Base-by-base conservation (phyloP, 192 early-diverging fungal species). In the Umbelopsis isabellina region DNA sequence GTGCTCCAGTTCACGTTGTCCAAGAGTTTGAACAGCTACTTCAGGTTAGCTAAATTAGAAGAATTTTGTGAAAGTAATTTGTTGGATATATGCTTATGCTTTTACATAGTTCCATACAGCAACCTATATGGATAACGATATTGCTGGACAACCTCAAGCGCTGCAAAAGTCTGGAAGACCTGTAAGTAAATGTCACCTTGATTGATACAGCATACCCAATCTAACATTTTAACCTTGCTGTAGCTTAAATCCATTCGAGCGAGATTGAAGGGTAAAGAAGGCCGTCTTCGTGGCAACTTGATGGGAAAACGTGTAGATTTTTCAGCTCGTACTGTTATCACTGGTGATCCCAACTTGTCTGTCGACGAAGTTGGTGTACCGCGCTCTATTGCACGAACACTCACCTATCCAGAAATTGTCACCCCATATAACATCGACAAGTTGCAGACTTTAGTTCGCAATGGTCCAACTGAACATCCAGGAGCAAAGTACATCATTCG, bases 301-400 rank as follows among this genome's bases (percentile, higher is more conserved):
- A 99, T 99, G 98, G 98, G 98, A 65, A 99, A 99, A 80, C 94
- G 98, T 83, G 97, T 99, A 2, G 98, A 98, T 81, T 99, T 98
- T 81, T 97, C 96, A 30, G 97, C 98, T 0, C 93, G 97, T 83
- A 99, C 96, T 4, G 97, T 99, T 52, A 98, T 99, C 80, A 99
- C 97, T 8, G 97, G 97, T 68, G 97, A 99, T 75, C 96, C 97
- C 21, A 97, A 97, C 77, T 82, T 99, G 47, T 91, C 90, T n/a
- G 91, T 99, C 47, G 97, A 99, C 81, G 91, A 99, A 81, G 97
- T 99, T 49, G 97, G 97, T 47, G 97, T 99, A 1, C 97, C 97
- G 11, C 92, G 95, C 52, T 93, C 90, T 79, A 99, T 99, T 82
- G 97, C 97, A 4, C 86, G 95, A 45, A 99, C 97, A 55, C 85